These are phyloP conservation scores for Lactarius hatsudake DNA, from an alignment of 768 basidiomycete genomes.

Conservation along the genomic window DNA sequence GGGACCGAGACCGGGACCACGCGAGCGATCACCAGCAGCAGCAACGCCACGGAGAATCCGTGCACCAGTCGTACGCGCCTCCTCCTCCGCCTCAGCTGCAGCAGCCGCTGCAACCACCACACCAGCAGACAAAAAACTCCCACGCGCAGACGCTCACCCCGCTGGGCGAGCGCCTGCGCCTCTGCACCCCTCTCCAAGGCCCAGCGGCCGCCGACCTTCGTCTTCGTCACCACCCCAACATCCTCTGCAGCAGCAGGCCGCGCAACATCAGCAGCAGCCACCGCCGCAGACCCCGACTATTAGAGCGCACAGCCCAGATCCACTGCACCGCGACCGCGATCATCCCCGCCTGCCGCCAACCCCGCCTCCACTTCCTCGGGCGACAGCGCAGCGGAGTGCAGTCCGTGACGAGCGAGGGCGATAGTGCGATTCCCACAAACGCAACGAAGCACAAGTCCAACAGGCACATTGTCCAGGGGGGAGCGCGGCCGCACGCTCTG, in stretches of 20 bases:
- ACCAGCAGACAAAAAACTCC: slow-evolving; percentile 28
- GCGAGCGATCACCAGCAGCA: neutral
- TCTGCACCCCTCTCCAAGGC: slow-evolving; percentile 24
- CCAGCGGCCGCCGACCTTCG: slow-evolving; percentile 27
- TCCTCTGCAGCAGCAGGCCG: slow-evolving; percentile 9
- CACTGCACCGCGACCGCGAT: neutral
- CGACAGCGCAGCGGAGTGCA: slow-evolving; percentile 6
- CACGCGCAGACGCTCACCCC: slow-evolving; percentile 30
- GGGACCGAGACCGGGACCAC: neutral
- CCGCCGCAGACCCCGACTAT: slow-evolving; percentile 18
- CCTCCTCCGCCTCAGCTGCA: slow-evolving; percentile 22
- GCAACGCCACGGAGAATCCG: neutral
- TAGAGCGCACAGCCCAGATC: slow-evolving; percentile 16
- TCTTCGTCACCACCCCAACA: slow-evolving; percentile 14
- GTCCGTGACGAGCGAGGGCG: slow-evolving; percentile 20
- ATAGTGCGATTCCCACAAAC: neutral
- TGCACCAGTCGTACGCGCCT: slow-evolving; percentile 24
- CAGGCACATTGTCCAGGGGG: neutral
- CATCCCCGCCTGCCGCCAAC: slow-evolving; percentile 7
- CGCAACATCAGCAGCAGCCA: slow-evolving; percentile 7
- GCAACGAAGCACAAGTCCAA: neutral
- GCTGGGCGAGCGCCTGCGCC: slow-evolving; percentile 31
- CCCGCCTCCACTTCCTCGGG: slow-evolving; percentile 8
- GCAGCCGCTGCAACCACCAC: slow-evolving; percentile 20
- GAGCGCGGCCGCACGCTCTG: neutral